Evolutionary conservation across 805 yeast species (phyloP).

Genomic region (Nakazawaea wyomingensis): DNA sequence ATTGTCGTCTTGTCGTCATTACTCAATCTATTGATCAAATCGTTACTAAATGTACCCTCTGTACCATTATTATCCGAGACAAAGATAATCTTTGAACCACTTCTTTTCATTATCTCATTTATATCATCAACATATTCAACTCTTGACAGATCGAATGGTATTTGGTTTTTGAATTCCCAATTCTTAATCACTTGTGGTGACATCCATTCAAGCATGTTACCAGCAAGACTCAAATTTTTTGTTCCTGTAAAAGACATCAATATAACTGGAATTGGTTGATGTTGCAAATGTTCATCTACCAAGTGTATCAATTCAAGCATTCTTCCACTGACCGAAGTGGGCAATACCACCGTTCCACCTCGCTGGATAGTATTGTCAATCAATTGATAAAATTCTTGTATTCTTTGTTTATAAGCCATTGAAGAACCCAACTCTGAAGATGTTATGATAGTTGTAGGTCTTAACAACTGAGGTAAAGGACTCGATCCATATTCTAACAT

Average conservation of each 20-base stretch:
- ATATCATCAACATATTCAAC: conserved; percentile 43
- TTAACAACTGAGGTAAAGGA: conserved; percentile 57
- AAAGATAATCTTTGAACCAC: conserved; percentile 76
- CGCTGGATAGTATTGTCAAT: conserved; percentile 61
- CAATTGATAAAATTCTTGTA: conserved; percentile 56
- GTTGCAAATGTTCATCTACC: conserved; percentile 60
- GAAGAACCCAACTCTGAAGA: conserved; percentile 64
- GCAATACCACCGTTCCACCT: conserved; percentile 80
- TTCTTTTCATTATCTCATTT: conserved; percentile 42
- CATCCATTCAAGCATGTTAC: conserved; percentile 95
- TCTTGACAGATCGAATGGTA: conserved; percentile 74
- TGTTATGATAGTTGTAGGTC: conserved; percentile 83
- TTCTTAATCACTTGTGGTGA: conserved; percentile 76
- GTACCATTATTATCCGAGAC: conserved; percentile 65
- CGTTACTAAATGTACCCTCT: conserved; percentile 56
- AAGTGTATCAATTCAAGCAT: conserved; percentile 73
- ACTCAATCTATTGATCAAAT: conserved; percentile 51
- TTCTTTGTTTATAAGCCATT: conserved; percentile 55
- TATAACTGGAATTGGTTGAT: conserved; percentile 63
- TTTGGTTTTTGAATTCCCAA: conserved; percentile 70
- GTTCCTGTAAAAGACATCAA: conserved; percentile 77
- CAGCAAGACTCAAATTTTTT: conserved; percentile 72
- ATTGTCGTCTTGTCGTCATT: conserved; percentile 63
- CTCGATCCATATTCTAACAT: conserved; percentile 39
- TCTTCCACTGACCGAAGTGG: conserved; percentile 76